Conservation (phyloP, 345 rosid genomes). For the Salix caprea region DNA sequence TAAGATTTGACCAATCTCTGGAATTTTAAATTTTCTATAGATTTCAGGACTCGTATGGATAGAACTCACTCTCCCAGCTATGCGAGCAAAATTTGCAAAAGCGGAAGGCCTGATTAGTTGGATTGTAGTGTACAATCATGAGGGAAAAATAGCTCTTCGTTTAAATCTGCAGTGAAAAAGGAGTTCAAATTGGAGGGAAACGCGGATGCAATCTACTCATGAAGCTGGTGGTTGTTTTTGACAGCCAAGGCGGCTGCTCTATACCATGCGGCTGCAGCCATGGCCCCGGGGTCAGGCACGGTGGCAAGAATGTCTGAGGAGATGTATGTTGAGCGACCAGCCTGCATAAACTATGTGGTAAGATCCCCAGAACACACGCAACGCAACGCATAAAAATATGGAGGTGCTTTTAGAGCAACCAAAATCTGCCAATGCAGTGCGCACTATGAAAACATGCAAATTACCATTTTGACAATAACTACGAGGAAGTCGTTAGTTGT, state of each 20-base stretch:
- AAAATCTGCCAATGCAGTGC: too few relatives aligned
- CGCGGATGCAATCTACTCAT: constrained; percentile 4
- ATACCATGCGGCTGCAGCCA: constrained; percentile 91
- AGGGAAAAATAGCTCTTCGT: constrained; percentile 4
- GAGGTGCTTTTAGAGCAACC: background rate
- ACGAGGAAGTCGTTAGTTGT: too few relatives aligned
- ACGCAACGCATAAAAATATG: background rate
- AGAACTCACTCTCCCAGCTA: constrained; percentile 49
- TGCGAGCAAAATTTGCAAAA: constrained; percentile 36
- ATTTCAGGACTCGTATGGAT: background rate
- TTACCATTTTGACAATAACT: too few relatives aligned
- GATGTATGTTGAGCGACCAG: constrained; percentile 79
- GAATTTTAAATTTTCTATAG: background rate
- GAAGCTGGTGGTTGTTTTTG: constrained; percentile 35
- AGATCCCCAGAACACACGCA: background rate
- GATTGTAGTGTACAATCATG: constrained; percentile 3
- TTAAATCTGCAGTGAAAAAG: constrained; percentile 14
- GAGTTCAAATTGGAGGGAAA: background rate
- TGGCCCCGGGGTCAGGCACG: constrained; percentile 92
- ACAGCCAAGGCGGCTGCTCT: constrained; percentile 88
- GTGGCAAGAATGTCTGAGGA: constrained; percentile 51
- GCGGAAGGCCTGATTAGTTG: constrained; percentile 45
- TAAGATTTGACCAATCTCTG: background rate
- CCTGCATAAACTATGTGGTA: constrained; percentile 39
- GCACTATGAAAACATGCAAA: too few relatives aligned